Conservation (phyloP, 768 basidiomycete genomes). For the Mycena crocata region DNA sequence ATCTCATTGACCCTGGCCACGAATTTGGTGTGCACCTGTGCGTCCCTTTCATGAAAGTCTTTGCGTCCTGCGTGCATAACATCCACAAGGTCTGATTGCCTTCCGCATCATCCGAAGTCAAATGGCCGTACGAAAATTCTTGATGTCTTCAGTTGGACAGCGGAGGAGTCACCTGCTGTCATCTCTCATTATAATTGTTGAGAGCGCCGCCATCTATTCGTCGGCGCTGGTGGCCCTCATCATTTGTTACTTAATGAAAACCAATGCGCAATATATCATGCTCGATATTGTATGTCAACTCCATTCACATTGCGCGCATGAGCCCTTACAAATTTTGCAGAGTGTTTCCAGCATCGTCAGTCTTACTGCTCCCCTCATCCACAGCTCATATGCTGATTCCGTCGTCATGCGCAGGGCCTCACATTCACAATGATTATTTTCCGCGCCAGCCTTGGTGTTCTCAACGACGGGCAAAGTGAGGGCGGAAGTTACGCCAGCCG, state of each 20-base stretch:
- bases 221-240: not conserved
- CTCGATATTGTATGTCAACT: constrained; percentile 2
- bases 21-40: not conserved
- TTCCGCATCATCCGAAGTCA: not conserved
- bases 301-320: not conserved
- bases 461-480: too few species aligned
- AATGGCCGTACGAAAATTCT: not conserved
- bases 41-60: not conserved
- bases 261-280: not conserved
- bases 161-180: not conserved
- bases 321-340: too few species aligned
- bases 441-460: too few species aligned
- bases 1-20: not conserved
- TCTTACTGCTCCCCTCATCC: too few species aligned
- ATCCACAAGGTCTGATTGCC: not conserved
- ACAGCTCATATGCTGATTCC: too few species aligned
- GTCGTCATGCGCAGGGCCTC: not conserved
- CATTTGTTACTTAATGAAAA: not conserved
- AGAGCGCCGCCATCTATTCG: constrained; percentile 6
- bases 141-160: not conserved
- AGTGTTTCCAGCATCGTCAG: too few species aligned
- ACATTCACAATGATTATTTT: constrained; percentile 5
- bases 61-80: too few species aligned
- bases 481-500: too few species aligned
- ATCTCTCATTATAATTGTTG: not conserved